Evolutionary conservation across 2,329 filamentous ascomycete genomes (phyloP).

Genomic region (Westerdykella sp.): DNA sequence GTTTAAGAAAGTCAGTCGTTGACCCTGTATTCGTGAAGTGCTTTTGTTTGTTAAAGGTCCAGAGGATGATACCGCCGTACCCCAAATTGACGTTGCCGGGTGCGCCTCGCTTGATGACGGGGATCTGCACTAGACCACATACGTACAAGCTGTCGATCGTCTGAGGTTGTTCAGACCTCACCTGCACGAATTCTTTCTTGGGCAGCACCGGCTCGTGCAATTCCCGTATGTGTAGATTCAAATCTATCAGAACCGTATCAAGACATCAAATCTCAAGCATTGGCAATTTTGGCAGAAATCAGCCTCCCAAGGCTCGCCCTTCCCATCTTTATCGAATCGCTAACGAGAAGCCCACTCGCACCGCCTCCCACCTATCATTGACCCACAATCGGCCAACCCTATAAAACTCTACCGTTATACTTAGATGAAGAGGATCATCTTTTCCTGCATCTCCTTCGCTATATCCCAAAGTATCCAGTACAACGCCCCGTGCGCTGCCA

Average conservation of each 20-base stretch:
- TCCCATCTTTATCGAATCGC: too few relatives aligned
- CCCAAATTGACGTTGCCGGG: background rate
- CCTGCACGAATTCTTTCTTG: background rate
- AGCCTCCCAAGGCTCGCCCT: too few relatives aligned
- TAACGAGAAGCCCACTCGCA: background rate
- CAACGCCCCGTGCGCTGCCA: background rate
- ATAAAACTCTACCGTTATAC: background rate
- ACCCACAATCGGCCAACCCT: background rate
- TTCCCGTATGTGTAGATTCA: background rate
- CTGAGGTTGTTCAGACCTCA: background rate
- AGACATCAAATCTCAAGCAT: too few relatives aligned
- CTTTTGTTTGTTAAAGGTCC: too few relatives aligned
- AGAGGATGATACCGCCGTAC: background rate
- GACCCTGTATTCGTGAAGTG: slow-evolving; percentile 1
- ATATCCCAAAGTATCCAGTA: background rate
- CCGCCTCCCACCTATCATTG: too few relatives aligned
- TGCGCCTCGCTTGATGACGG: slow-evolving; percentile 5
- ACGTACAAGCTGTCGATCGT: slow-evolving; percentile 1
- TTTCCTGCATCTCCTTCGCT: background rate
- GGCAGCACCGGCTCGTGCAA: background rate
- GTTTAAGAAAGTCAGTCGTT: background rate
- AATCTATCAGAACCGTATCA: background rate
- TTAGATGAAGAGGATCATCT: background rate
- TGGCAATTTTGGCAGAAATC: too few relatives aligned
- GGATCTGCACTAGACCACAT: slow-evolving; percentile 1